A percentile compares a stretch with the other conserved stretches of the same genome.
Evolutionary conservation across 1,284 basidiomycete species (phyloP).

Genomic region (Fomitiporia mediterranea): DNA sequence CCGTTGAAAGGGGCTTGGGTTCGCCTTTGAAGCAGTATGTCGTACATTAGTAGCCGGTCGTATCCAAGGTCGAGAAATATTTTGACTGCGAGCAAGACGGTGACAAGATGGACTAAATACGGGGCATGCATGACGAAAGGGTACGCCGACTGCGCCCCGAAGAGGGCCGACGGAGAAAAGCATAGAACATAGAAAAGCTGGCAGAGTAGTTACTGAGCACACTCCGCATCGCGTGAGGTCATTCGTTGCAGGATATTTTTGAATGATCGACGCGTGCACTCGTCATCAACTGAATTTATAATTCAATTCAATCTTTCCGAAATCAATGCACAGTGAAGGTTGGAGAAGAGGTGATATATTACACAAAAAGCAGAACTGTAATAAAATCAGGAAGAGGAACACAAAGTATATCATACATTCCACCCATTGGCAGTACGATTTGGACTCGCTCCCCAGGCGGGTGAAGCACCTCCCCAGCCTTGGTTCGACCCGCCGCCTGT

Average conservation of each 20-base stretch:
- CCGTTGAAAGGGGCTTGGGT: background rate
- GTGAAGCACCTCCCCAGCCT: conserved; percentile 27
- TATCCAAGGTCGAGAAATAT: too few relatives aligned
- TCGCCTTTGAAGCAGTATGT: too few relatives aligned
- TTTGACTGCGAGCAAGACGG: too few relatives aligned
- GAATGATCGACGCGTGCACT: background rate
- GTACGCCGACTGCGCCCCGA: background rate
- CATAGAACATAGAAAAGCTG: conserved; percentile 18
- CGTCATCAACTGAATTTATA: conserved; percentile 2
- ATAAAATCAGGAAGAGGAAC: too few relatives aligned
- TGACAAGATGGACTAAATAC: background rate
- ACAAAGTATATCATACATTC: conserved; percentile 36
- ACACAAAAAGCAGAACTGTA: too few relatives aligned
- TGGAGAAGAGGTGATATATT: too few relatives aligned
- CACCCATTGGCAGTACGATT: conserved; percentile 42
- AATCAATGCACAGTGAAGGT: too few relatives aligned
- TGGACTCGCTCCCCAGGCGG: conserved; percentile 21
- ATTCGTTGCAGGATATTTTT: background rate
- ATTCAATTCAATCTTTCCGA: too few relatives aligned
- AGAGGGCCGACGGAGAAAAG: conserved; percentile 7
- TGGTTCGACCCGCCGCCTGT: conserved; percentile 24
- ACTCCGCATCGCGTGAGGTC: background rate
- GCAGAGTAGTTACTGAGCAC: background rate
- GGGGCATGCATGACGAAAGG: background rate
- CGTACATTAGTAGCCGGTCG: too few relatives aligned